phyloP scores from a whole-genome alignment of 1,284 basidiomycete genomes.

The Naganishia sp. region DNA sequence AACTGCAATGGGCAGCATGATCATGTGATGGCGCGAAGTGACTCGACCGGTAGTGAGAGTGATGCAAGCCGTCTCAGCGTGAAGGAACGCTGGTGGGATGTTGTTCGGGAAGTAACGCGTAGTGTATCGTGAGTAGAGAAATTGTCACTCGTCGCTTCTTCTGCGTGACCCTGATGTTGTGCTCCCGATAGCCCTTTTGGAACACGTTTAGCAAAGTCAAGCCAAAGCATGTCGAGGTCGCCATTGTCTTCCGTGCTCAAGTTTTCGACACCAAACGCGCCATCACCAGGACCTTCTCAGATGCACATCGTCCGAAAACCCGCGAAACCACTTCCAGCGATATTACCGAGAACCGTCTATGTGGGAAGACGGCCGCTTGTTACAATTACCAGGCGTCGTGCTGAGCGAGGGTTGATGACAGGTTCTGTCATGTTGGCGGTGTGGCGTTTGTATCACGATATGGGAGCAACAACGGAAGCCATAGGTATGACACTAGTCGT shows the following conservation, averaged over 20 bases:
- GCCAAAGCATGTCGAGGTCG: neutral
- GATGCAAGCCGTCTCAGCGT: neutral
- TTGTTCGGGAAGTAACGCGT: neutral
- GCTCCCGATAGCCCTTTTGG: too few species aligned
- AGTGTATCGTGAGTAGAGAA: neutral
- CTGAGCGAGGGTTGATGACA: constrained; percentile 46
- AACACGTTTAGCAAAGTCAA: too few species aligned
- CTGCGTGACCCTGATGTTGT: neutral
- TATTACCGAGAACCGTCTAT: neutral
- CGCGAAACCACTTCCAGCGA: constrained; percentile 10
- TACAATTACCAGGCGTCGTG: constrained; percentile 41
- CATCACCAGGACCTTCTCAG: neutral
- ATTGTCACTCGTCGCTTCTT: too few species aligned
- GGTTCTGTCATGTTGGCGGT: constrained; percentile 42
- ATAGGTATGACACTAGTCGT: constrained; percentile 40
- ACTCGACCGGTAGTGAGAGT: neutral
- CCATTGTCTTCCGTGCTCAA: constrained; percentile 7
- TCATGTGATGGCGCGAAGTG: neutral
- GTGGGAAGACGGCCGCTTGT: constrained; percentile 17
- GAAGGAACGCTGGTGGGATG: constrained; percentile 3
- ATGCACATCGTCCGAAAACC: neutral
- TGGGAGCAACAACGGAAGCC: constrained; percentile 48
- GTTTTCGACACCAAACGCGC: neutral
- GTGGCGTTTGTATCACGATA: constrained; percentile 39
- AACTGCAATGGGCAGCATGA: too few species aligned